Conservation (phyloP, 805 yeast genomes). For the Metschnikowia matae region DNA sequence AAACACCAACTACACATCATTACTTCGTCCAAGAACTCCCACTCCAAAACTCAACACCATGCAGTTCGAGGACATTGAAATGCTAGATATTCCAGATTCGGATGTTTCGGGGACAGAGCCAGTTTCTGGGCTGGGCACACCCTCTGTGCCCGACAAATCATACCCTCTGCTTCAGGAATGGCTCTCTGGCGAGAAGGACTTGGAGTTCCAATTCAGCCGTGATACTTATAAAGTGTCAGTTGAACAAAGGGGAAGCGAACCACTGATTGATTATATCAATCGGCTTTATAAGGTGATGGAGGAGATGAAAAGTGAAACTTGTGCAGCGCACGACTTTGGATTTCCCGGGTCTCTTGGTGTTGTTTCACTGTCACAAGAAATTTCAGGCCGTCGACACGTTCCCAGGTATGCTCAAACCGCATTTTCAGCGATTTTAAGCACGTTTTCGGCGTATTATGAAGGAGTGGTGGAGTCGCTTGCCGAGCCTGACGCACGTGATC, state of each 20-base stretch:
- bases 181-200: constrained; percentile 36
- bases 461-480: constrained; percentile 14
- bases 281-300: constrained; percentile 52
- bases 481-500: constrained; percentile 25
- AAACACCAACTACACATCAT: neutral
- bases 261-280: constrained; percentile 46
- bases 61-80: constrained; percentile 28
- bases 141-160: constrained; percentile 9
- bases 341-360: constrained; percentile 30
- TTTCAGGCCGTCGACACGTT: constrained; percentile 9
- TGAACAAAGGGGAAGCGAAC: constrained; percentile 26
- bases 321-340: constrained; percentile 15
- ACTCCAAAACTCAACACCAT: constrained; percentile 6
- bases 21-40: neutral
- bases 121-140: constrained; percentile 9
- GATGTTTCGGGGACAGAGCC: constrained; percentile 10
- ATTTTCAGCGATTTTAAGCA: constrained; percentile 20
- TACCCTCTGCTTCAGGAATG: constrained; percentile 44
- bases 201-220: constrained; percentile 39
- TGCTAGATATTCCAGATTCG: constrained; percentile 40
- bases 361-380: constrained; percentile 19
- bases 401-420: constrained; percentile 20
- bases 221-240: constrained; percentile 37
- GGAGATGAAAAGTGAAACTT: constrained; percentile 19
- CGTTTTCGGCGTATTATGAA: constrained; percentile 15